Evolutionary conservation across 2,329 filamentous ascomycete species (phyloP).

Genomic region (Venturia carpophila): DNA sequence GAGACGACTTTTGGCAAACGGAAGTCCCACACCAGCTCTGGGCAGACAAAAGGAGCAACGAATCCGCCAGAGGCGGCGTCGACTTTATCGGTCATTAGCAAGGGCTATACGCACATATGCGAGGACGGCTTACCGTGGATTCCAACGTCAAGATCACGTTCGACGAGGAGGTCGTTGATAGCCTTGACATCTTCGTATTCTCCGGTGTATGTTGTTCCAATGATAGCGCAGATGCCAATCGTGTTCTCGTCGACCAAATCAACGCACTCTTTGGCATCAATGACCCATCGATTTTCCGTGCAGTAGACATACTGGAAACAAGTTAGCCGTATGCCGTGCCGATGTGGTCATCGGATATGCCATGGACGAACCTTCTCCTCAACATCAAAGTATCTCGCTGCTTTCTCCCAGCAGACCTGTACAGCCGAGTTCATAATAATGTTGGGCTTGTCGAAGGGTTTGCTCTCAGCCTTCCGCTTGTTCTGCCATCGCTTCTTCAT

Average conservation of each 20-base stretch:
- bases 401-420: constrained; percentile 96
- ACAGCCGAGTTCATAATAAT: constrained; percentile 94
- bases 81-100: constrained; percentile 38
- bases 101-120: background rate
- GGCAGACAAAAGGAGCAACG: constrained; percentile 83
- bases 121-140: constrained; percentile 52
- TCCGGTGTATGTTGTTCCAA: constrained; percentile 91
- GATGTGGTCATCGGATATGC: background rate
- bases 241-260: constrained; percentile 59
- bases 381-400: constrained; percentile 52
- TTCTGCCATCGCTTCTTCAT: constrained; percentile 97
- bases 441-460: constrained; percentile 73
- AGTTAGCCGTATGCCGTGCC: background rate
- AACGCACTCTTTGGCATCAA: constrained; percentile 55
- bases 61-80: constrained; percentile 91
- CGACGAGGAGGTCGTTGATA: constrained; percentile 77
- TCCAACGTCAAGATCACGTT: constrained; percentile 67
- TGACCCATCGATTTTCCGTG: constrained; percentile 52
- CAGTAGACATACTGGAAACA: constrained; percentile 54
- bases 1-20: constrained; percentile 79
- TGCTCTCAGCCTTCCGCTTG: constrained; percentile 72
- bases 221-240: constrained; percentile 85
- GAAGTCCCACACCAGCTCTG: constrained; percentile 86
- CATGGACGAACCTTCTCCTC: constrained; percentile 55
- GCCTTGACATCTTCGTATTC: constrained; percentile 92